Conservation (phyloP, 106 monocot genomes). For the Gastrodia elata region DNA sequence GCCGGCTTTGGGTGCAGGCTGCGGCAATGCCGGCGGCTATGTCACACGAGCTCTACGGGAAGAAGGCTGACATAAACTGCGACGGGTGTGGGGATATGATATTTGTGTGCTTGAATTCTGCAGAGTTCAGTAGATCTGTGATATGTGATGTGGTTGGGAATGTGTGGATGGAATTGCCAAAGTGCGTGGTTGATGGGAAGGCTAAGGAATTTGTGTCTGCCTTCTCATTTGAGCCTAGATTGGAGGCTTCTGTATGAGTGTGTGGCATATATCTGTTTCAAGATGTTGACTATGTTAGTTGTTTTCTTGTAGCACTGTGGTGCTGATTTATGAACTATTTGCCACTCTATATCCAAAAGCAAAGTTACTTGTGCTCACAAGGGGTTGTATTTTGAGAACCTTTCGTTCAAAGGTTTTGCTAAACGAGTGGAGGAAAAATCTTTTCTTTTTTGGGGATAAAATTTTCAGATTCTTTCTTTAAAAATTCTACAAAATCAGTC, state of each 20-base stretch:
- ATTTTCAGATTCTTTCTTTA: too few species aligned
- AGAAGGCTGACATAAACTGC: conserved; percentile 70
- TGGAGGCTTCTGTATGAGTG: conserved; percentile 48
- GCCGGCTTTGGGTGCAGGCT: conserved; percentile 42
- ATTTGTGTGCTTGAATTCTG: conserved; percentile 49
- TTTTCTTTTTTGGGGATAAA: too few species aligned
- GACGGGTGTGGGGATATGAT: conserved; percentile 40
- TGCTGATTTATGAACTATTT: too few species aligned
- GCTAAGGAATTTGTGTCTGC: conserved; percentile 54
- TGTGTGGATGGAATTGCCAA: conserved; percentile 59
- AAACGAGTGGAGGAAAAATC: too few species aligned
- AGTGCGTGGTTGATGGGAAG: conserved; percentile 41
- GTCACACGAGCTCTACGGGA: conserved; percentile 62
- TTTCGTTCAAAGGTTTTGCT: too few species aligned
- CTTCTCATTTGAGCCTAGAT: conserved; percentile 72
- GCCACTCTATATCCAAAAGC: too few species aligned
- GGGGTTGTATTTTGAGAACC: too few species aligned
- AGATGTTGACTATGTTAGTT: too few species aligned
- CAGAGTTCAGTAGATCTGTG: conserved; percentile 31
- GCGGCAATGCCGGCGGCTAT: conserved; percentile 66
- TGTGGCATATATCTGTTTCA: too few species aligned
- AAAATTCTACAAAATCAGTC: too few species aligned
- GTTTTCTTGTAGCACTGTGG: too few species aligned
- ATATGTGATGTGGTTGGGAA: conserved; percentile 30
- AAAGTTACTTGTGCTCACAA: too few species aligned